These are phyloP conservation scores for Pogostemon cablin DNA, from an alignment of 257 asterid genomes.

Conservation along the genomic window DNA sequence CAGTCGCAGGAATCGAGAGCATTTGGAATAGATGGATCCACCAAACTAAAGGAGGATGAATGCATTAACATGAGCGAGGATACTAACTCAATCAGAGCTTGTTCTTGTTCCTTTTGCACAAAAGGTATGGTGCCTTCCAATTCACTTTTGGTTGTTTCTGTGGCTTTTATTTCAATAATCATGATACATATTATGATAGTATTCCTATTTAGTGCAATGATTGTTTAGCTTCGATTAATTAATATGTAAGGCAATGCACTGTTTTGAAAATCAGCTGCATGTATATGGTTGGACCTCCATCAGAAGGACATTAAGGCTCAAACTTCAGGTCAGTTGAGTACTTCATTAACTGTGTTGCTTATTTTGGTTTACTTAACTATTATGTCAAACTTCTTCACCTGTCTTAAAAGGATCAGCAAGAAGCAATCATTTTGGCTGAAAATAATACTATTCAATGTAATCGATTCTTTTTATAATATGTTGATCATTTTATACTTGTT, in stretches of 20 bases:
- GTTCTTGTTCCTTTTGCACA: constrained; percentile 83
- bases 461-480: neutral
- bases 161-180: neutral
- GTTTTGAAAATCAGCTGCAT: constrained; percentile 58
- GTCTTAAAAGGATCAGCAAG: constrained; percentile 48
- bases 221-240: constrained; percentile 20
- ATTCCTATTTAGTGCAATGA: neutral
- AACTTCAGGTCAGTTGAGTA: constrained; percentile 55
- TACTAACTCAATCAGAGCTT: constrained; percentile 52
- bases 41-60: constrained; percentile 42
- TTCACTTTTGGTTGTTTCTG: constrained; percentile 20
- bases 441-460: neutral
- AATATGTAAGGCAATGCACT: constrained; percentile 29
- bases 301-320: constrained; percentile 81
- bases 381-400: constrained; percentile 36
- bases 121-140: constrained; percentile 51
- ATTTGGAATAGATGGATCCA: constrained; percentile 48
- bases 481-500: neutral
- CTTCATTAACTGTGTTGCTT: neutral
- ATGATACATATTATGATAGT: neutral
- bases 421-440: constrained; percentile 51
- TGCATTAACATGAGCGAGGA: constrained; percentile 40
- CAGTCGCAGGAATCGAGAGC: constrained; percentile 78
- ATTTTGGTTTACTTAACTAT: constrained; percentile 5
- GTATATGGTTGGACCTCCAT: constrained; percentile 83